Evolutionary conservation across 1,139 yeast genomes (phyloP), one percentile per base, ranked within the genome.

Genomic region (Yamadazyma dendronema): DNA sequence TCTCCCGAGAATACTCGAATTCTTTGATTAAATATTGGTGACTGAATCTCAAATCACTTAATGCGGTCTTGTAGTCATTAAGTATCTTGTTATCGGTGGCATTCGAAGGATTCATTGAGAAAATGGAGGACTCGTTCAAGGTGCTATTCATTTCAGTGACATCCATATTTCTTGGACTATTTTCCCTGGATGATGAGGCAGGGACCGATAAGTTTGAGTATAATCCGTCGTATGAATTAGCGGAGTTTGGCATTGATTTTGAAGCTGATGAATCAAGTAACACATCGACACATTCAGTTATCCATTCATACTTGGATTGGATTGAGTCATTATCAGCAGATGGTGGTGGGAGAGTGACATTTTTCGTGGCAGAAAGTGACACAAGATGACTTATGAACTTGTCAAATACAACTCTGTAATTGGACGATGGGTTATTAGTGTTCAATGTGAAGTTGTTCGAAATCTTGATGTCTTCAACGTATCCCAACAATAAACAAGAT

Each of bases 1-100:
- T 67, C 30, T 71, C 73, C 41, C 79, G 63, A 26, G 81, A 79
- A 41, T 77, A 72, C 47, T 78, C 82, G 46, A 71, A 80, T 49
- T 79, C 84, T 53, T 77, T 76, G 4, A 79, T 64, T 36, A 81
- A 62, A 52, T 79, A 81, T 44, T 74, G 77, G 53, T 80, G 84
- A 3, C 84, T 78, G 54, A 80, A 80, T 41, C 80, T 75, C 39
- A 81, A 63, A 50, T 81, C 87, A 39, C 67, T 71, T 35, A 81
- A 59, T 1, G 84, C 84, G 0, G 83, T 76, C 45, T 67, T 73
- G 50, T 77, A 66, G 35, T 71, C 79, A 21, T 60, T 50, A 4
- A 71, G 37, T 9, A 61, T 52, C 47, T 62, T 65, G 16, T 56
- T 56, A 13, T 50, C 50, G 15, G 52, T 53, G 17, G 37, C 42